Conservation (phyloP, 2,329 filamentous ascomycete genomes). For the Lachnellula occidentalis region DNA sequence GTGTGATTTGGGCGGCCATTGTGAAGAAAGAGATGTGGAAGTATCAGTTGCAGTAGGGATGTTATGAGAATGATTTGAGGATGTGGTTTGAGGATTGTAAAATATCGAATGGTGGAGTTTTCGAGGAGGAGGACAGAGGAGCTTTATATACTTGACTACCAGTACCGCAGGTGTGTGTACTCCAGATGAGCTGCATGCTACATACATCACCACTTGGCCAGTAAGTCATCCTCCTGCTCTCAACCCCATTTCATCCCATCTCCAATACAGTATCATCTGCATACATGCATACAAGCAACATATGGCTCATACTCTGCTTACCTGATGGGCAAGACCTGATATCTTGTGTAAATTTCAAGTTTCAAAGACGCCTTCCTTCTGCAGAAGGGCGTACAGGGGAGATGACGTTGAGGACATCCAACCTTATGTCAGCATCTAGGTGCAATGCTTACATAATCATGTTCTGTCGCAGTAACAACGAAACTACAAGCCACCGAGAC, state of each 20-base stretch:
- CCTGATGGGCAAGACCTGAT: not conserved
- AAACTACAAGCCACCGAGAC: too few relatives aligned
- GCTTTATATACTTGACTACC: not conserved
- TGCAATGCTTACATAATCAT: not conserved
- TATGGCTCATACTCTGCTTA: not conserved
- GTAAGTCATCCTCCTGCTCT: not conserved
- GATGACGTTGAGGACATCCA: not conserved
- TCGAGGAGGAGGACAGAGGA: not conserved
- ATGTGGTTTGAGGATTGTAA: not conserved
- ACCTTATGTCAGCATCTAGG: not conserved
- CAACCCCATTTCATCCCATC: not conserved
- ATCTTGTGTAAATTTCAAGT: not conserved
- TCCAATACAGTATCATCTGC: not conserved
- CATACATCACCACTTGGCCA: not conserved
- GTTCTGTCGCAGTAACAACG: too few relatives aligned
- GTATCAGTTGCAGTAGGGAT: not conserved
- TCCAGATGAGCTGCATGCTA: not conserved
- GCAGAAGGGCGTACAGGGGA: not conserved
- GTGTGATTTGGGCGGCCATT: conserved; percentile 5
- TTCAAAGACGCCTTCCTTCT: not conserved
- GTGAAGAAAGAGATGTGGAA: not conserved
- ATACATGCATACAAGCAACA: not conserved
- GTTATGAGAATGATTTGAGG: not conserved
- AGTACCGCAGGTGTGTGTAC: too few relatives aligned
- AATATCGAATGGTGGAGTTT: not conserved